A percentile compares a stretch with the other conserved stretches of the same genome.
phyloP scores from a whole-genome alignment of 139 green algal species.

The Yamagishiella unicocca region DNA sequence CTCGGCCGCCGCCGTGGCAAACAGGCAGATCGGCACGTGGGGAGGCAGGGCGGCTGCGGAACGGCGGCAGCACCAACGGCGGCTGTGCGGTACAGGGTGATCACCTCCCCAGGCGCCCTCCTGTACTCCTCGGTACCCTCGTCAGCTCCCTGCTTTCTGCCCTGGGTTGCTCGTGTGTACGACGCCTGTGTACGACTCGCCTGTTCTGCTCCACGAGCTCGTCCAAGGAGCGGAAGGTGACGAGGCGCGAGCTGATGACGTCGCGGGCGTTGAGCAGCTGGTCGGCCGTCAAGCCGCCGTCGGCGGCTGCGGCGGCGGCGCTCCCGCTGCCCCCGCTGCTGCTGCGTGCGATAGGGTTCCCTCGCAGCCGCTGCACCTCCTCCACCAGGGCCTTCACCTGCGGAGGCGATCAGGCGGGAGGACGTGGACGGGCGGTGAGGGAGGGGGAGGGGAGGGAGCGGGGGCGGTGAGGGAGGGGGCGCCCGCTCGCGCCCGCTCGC shows the following conservation, averaged over 20 bases:
- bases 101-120: too few relatives aligned
- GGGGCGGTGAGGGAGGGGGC: not conserved
- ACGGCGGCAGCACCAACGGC: too few relatives aligned
- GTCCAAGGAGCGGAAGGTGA: constrained; percentile 52
- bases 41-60: too few relatives aligned
- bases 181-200: too few relatives aligned
- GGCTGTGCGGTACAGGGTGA: too few relatives aligned
- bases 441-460: too few relatives aligned
- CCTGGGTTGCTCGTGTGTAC: too few relatives aligned
- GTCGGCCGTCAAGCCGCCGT: constrained; percentile 19
- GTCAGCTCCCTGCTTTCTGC: too few relatives aligned
- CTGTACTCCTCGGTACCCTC: not conserved
- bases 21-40: too few relatives aligned
- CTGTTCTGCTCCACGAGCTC: constrained; percentile 67
- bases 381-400: constrained; percentile 52
- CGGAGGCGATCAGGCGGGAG: not conserved
- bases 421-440: not conserved
- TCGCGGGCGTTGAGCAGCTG: constrained; percentile 46
- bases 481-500: too few relatives aligned
- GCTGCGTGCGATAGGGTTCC: constrained; percentile 40
- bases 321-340: constrained; percentile 7
- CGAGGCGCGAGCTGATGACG: constrained; percentile 51
- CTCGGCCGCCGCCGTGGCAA: too few relatives aligned
- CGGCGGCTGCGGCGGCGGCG: not conserved
- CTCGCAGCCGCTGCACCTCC: constrained; percentile 51